Percentiles rank a stretch among this genome's conserved stretches.
Conservation (phyloP, 78 protist genomes). For the Planoprotostelium fungivorum region DNA sequence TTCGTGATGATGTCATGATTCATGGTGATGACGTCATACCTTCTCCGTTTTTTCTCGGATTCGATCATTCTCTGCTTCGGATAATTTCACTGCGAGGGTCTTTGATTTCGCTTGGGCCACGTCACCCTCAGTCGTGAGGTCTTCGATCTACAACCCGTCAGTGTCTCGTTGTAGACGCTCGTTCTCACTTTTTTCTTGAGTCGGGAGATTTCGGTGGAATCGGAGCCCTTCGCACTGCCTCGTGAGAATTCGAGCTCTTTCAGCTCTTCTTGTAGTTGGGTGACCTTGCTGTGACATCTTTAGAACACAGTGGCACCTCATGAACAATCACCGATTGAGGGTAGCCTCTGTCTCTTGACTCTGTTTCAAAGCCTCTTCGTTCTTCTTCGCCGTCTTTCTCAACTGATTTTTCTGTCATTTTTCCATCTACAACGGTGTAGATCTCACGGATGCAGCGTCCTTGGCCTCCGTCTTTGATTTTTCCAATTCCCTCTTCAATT, state of each 20-base stretch:
- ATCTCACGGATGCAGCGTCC: neutral
- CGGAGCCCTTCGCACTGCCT: neutral
- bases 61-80: no score
- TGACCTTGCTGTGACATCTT: neutral
- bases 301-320: neutral
- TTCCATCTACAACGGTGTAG: neutral
- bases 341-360: neutral
- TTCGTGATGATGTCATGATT: neutral
- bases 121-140: neutral
- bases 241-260: neutral
- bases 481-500: neutral
- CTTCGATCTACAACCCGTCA: neutral
- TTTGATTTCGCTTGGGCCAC: neutral
- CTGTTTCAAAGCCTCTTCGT: neutral
- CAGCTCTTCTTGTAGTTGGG: neutral
- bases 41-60: neutral
- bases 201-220: neutral
- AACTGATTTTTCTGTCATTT: neutral
- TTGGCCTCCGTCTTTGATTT: neutral
- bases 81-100: neutral
- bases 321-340: neutral
- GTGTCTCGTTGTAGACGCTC: constrained; percentile 1
- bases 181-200: neutral
- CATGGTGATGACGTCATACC: neutral
- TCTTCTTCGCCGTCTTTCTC: no score